A percentile compares a stretch with the other conserved stretches of the same genome.
These are phyloP conservation scores for Hyphopichia burtonii DNA, from an alignment of 1,139 yeast species.

Conservation along the genomic window DNA sequence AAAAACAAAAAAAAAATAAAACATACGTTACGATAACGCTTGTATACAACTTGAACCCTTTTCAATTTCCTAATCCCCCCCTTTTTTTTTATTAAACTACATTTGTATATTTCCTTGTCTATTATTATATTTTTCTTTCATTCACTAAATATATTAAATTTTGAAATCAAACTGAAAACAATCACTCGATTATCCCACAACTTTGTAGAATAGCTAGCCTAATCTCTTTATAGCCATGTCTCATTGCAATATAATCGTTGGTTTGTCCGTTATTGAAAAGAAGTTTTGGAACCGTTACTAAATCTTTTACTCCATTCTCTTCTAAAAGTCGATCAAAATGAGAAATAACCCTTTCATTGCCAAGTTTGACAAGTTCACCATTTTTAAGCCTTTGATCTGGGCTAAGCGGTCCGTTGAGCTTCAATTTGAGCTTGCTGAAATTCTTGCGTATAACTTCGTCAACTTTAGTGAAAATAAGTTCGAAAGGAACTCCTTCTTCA, in stretches of 20 bases:
- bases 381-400: slow-evolving; percentile 7
- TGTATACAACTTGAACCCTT: not conserved
- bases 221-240: slow-evolving; percentile 38
- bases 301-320: slow-evolving; percentile 19
- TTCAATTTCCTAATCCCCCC: not conserved
- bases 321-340: slow-evolving; percentile 23
- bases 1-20: not conserved
- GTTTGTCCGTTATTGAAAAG: slow-evolving; percentile 35
- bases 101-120: not conserved
- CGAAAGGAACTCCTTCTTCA: slow-evolving; percentile 63
- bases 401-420: not conserved
- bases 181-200: slow-evolving; percentile 20
- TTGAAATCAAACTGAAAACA: not conserved
- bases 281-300: slow-evolving; percentile 29
- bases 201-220: slow-evolving; percentile 33
- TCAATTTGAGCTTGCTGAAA: slow-evolving; percentile 2
- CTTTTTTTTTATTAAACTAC: not conserved
- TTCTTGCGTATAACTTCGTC: slow-evolving; percentile 44
- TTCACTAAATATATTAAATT: not conserved
- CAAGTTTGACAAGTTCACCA: slow-evolving; percentile 12
- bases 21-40: not conserved
- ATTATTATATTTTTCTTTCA: not conserved
- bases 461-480: slow-evolving; percentile 72
- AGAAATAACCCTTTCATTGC: slow-evolving; percentile 22
- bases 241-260: slow-evolving; percentile 17